Evolutionary conservation across 2,329 filamentous ascomycete species (phyloP).

Genomic region (Seiridium unicorne): DNA sequence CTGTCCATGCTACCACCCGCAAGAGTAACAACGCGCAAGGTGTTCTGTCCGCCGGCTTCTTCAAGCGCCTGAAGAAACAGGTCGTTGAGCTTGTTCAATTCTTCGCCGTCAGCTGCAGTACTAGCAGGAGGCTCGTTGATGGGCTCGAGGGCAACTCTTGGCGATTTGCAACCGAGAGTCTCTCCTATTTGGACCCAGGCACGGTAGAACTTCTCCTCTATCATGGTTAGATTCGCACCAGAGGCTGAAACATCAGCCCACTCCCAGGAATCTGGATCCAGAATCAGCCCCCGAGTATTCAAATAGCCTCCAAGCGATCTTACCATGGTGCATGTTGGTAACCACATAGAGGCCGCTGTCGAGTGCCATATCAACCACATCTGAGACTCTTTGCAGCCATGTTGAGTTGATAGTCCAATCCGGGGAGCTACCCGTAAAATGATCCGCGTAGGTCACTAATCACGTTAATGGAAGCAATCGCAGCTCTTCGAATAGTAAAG

Average conservation of each 20-base stretch:
- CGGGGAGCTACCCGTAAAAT: slow-evolving; percentile 49
- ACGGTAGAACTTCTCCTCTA: slow-evolving; percentile 54
- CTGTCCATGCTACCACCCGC: slow-evolving; percentile 50
- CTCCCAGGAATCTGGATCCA: slow-evolving; percentile 47
- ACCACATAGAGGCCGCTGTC: slow-evolving; percentile 49
- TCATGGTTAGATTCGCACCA: slow-evolving; percentile 45
- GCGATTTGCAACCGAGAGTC: slow-evolving; percentile 53
- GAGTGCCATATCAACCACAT: slow-evolving; percentile 56
- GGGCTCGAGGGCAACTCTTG: slow-evolving; percentile 53
- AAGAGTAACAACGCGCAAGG: slow-evolving; percentile 53
- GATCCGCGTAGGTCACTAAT: slow-evolving; percentile 55
- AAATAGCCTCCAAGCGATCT: background rate
- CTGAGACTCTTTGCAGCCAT: slow-evolving; percentile 57
- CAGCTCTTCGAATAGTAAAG: background rate
- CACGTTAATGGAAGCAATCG: background rate
- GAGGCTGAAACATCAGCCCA: slow-evolving; percentile 53
- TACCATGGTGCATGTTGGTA: slow-evolving; percentile 56
- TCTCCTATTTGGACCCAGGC: slow-evolving; percentile 58
- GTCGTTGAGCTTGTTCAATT: slow-evolving; percentile 55
- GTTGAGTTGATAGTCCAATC: slow-evolving; percentile 51
- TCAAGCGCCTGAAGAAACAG: slow-evolving; percentile 54
- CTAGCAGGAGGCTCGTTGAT: slow-evolving; percentile 59
- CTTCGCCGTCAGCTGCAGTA: slow-evolving; percentile 45
- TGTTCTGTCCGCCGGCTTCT: slow-evolving; percentile 54
- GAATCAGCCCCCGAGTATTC: background rate